phyloP scores from a whole-genome alignment of 495 filamentous ascomycete species.

The Hapsidospora chrysogenum region DNA sequence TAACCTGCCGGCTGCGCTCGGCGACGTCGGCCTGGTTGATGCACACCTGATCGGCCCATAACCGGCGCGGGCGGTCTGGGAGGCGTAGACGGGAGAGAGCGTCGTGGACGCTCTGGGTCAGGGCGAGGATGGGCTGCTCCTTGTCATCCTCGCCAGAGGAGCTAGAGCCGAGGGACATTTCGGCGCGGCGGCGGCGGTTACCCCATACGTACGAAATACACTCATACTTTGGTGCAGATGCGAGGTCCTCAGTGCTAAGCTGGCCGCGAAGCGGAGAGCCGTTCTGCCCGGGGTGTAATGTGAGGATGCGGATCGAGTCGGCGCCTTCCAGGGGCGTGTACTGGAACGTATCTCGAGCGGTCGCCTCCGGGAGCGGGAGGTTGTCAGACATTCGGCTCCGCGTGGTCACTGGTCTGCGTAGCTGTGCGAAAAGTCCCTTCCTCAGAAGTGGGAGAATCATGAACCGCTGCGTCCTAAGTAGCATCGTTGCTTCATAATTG shows the following conservation, averaged over 20 bases:
- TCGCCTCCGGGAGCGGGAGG: no score
- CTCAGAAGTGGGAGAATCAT: no score
- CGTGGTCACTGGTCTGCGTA: no score
- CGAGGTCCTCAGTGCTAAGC: neutral
- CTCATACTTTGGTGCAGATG: neutral
- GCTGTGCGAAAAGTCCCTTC: no score
- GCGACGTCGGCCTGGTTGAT: slow-evolving; percentile 17
- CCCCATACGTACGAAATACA: slow-evolving; percentile 4
- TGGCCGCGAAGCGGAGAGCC: neutral
- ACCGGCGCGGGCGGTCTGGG: neutral
- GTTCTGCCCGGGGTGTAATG: neutral
- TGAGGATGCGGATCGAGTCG: neutral
- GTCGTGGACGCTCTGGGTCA: slow-evolving; percentile 3
- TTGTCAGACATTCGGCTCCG: no score
- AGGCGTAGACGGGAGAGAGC: neutral
- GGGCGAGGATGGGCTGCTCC: no score
- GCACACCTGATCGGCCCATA: slow-evolving; percentile 21
- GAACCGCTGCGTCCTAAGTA: no score
- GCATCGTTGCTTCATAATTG: no score
- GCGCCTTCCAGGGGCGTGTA: neutral
- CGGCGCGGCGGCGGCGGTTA: neutral
- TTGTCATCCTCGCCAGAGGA: neutral
- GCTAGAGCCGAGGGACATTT: neutral
- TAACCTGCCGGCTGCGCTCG: slow-evolving; percentile 16
- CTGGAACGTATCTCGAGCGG: no score